Percentiles rank a stretch among this genome's conserved stretches.
Evolutionary conservation across 208 protist species (phyloP).

Genomic region (Crithidia bombi): DNA sequence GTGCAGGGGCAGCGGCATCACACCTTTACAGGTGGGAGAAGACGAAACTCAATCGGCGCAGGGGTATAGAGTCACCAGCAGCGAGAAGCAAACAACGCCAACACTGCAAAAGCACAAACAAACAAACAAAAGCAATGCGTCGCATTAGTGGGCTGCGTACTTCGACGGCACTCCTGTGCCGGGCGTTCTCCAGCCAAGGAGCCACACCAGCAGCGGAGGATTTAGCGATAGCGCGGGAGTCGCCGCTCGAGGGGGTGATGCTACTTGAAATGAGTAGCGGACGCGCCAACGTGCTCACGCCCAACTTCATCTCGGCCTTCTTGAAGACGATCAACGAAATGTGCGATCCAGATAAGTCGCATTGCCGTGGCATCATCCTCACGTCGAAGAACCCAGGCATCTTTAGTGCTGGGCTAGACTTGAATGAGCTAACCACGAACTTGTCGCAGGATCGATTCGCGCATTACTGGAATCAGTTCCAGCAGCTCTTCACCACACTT

Average conservation of each 20-base stretch:
- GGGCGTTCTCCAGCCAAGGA: background rate
- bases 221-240: constrained; percentile 45
- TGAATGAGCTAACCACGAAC: constrained; percentile 42
- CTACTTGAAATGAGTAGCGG: constrained; percentile 64
- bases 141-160: background rate
- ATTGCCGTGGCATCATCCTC: constrained; percentile 63
- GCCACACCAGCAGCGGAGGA: background rate
- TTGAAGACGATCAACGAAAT: constrained; percentile 49
- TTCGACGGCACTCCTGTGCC: background rate
- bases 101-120: no score
- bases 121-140: no score
- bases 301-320: constrained; percentile 47
- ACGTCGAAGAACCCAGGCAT: constrained; percentile 52
- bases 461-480: constrained; percentile 70
- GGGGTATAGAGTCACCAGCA: no score
- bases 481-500: constrained; percentile 75
- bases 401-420: constrained; percentile 73
- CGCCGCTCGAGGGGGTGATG: constrained; percentile 53
- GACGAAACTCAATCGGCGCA: no score
- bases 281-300: constrained; percentile 52
- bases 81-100: no score
- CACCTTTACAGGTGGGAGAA: no score
- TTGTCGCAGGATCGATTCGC: constrained; percentile 47
- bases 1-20: no score
- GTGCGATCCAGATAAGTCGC: constrained; percentile 58